Evolutionary conservation across 2,329 filamentous ascomycete genomes (phyloP).

Genomic region (Ceratocystis eucalypticola): DNA sequence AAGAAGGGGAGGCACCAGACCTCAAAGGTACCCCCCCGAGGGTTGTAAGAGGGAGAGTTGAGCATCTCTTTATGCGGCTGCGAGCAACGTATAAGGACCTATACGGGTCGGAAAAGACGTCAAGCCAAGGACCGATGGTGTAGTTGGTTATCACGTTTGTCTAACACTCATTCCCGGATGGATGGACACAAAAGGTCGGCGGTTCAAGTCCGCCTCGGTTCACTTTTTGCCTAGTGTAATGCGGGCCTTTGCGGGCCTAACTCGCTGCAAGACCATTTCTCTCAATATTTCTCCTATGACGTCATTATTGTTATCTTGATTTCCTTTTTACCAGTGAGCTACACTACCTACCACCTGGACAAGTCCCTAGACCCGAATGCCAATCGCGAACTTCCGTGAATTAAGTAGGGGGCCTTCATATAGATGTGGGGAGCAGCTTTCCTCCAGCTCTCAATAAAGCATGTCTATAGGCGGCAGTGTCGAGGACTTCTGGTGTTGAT

Average conservation of each 20-base stretch:
- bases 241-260: no score
- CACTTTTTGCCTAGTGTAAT: background rate
- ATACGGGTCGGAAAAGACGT: conserved; percentile 32
- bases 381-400: conserved; percentile 36
- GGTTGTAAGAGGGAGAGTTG: no score
- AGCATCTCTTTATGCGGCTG: conserved; percentile 47
- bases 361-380: conserved; percentile 30
- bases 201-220: conserved; percentile 6
- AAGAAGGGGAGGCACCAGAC: no score
- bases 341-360: conserved; percentile 34
- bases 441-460: conserved; percentile 31
- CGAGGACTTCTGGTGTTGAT: background rate
- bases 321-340: conserved; percentile 25
- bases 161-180: background rate
- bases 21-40: no score
- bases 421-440: conserved; percentile 26
- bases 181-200: conserved; percentile 6
- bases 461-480: conserved; percentile 1
- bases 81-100: conserved; percentile 44
- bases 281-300: no score
- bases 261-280: no score
- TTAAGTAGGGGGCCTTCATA: conserved; percentile 24
- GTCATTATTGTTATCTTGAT: background rate
- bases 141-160: conserved; percentile 9
- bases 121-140: conserved; percentile 2